Evolutionary conservation across 306 rosid species (phyloP), one percentile per base, ranked within the genome.

Genomic region (Bauhinia variegata): DNA sequence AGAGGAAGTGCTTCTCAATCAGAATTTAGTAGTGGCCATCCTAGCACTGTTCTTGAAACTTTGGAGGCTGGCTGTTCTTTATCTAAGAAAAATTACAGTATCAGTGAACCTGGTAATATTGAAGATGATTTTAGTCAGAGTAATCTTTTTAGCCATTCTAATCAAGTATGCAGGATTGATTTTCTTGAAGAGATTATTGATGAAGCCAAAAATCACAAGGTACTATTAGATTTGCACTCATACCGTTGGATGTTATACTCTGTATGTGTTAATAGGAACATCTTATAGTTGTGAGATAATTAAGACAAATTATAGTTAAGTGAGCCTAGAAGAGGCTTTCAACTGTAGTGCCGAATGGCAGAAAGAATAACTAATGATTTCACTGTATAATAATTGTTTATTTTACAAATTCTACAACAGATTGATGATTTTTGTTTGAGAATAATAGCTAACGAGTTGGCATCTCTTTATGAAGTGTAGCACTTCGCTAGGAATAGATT

Each of bases 201-300:
- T 34, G 89, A 86, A 70, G 95, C 96, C 36, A 90, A 85, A 84
- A 80, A 78, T 57, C 85, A 82, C 84, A 93, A 93, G 99, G 99
- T 93, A 85, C 55, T 47, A 15, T 61, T 66, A 23, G 56, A 64
- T 70, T 55, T 77, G 13, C 9, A n/a, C 34, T 39, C 13, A 57
- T 49, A 51, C 48, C 51, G 6, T 57, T 52, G 19, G 54, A 37
- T 60, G 56, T 61, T 39, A 11, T 46, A 47, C 17, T 16, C 58
- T 23, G 28, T 23, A 23, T 23, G 1, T 23, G 28, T 23, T 23
- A 23, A 23, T 23, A 23, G 28, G 28, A 23, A 23, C 28, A 23
- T 23, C 28, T 23, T 23, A 1, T 23, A 23, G 28, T 23, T 23
- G 28, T 23, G 28, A 23, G 28, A 23, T 23, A 23, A 23, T 23